phyloP scores from a whole-genome alignment of 768 basidiomycete genomes.

The Suillus plorans region DNA sequence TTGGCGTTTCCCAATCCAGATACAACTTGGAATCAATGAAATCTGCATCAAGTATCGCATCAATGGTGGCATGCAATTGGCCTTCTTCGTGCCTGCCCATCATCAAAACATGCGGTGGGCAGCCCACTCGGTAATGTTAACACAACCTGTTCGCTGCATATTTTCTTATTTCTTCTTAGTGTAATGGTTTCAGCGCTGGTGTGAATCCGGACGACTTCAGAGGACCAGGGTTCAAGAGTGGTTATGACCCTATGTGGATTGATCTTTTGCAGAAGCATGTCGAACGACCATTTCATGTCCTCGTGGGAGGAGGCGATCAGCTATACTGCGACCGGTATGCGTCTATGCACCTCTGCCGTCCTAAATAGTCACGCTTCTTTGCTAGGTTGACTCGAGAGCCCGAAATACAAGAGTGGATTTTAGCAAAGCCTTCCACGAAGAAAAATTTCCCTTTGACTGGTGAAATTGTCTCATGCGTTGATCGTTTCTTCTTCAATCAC shows the following conservation, averaged over 20 bases:
- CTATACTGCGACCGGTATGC: constrained; percentile 80
- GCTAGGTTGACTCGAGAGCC: constrained; percentile 79
- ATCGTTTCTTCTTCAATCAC: constrained; percentile 88
- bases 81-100: constrained; percentile 81
- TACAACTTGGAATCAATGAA: constrained; percentile 71
- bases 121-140: constrained; percentile 66
- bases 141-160: background rate
- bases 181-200: constrained; percentile 87
- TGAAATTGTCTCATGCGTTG: constrained; percentile 74
- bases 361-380: constrained; percentile 6
- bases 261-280: constrained; percentile 86
- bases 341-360: background rate
- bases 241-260: constrained; percentile 91
- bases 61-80: constrained; percentile 73
- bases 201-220: constrained; percentile 87
- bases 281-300: constrained; percentile 79
- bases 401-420: constrained; percentile 86
- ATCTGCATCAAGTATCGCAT: constrained; percentile 80
- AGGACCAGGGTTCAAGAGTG: constrained; percentile 74
- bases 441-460: constrained; percentile 57
- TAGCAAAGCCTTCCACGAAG: constrained; percentile 58
- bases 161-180: constrained; percentile 41
- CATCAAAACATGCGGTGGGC: constrained; percentile 91
- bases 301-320: constrained; percentile 94
- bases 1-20: constrained; percentile 87